Evolutionary conservation across 345 rosid species (phyloP).

Genomic region (Excoecaria agallocha): DNA sequence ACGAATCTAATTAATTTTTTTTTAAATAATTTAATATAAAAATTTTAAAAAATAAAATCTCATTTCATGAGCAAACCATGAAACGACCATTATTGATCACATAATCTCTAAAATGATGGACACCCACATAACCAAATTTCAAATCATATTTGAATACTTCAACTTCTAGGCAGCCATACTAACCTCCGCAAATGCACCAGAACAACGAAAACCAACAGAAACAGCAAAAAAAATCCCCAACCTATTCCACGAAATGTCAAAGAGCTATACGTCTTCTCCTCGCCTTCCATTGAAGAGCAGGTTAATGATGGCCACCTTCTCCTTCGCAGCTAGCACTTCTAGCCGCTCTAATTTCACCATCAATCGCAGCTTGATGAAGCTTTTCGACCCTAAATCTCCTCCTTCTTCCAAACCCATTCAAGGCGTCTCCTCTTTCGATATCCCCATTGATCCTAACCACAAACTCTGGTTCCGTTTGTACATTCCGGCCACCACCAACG

Average conservation of each 20-base stretch:
- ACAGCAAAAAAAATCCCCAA: neutral
- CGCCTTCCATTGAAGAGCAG: slow-evolving; percentile 1
- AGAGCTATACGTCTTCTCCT: neutral
- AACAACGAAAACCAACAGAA: neutral
- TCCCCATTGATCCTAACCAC: neutral
- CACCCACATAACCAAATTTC: neutral
- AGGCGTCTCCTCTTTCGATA: neutral
- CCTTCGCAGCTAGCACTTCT: neutral
- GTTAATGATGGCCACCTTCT: neutral
- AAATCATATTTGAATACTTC: neutral
- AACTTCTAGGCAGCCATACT: neutral
- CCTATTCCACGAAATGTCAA: neutral
- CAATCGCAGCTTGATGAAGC: neutral
- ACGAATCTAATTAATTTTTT: too few relatives aligned
- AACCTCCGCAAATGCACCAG: neutral
- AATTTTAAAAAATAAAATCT: too few relatives aligned
- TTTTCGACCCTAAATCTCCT: neutral
- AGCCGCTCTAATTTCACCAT: slow-evolving; percentile 3
- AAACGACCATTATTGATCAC: neutral
- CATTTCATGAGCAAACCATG: too few relatives aligned
- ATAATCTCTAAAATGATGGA: neutral
- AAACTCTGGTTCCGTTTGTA: slow-evolving; percentile 15
- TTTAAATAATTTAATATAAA: too few relatives aligned
- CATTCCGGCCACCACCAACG: neutral
- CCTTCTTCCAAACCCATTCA: neutral